Conservation (phyloP, 257 asterid genomes). For the Salvia rosmarinus region DNA sequence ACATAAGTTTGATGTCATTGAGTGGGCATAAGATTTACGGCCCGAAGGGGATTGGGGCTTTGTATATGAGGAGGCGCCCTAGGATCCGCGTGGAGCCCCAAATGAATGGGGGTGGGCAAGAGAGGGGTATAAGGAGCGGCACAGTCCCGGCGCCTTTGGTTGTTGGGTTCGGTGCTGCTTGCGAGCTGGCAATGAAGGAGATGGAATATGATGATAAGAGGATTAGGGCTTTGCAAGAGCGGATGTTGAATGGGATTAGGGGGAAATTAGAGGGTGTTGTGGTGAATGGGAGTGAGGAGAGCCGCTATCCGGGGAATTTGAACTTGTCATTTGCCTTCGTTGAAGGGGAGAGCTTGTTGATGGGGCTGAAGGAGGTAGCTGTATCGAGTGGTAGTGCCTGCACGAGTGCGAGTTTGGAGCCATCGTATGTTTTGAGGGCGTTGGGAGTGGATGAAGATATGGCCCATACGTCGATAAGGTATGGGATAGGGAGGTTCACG, state of each 20-base stretch:
- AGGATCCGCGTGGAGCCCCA: conserved; percentile 95
- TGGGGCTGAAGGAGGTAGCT: conserved; percentile 98
- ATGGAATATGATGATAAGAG: conserved; percentile 87
- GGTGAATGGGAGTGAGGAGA: conserved; percentile 90
- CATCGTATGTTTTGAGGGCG: conserved; percentile 92
- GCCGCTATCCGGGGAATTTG: conserved; percentile 83
- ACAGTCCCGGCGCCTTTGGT: conserved; percentile 93
- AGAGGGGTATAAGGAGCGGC: conserved; percentile 98
- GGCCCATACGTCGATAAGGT: conserved; percentile 98
- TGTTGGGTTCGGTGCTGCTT: conserved; percentile 94
- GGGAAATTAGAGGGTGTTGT: conserved; percentile 76
- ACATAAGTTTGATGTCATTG: conserved; percentile 89
- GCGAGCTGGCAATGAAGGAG: conserved; percentile 90
- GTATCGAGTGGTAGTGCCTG: conserved; percentile 99
- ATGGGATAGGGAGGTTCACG: conserved; percentile 96
- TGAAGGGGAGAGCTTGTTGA: conserved; percentile 96
- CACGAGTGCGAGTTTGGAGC: conserved; percentile 98
- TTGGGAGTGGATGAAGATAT: conserved; percentile 98
- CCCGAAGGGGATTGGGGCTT: conserved; percentile 91
- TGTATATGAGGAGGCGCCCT: conserved; percentile 92
- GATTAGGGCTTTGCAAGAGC: conserved; percentile 61
- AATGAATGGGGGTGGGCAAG: conserved; percentile 99
- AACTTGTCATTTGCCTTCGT: conserved; percentile 93
- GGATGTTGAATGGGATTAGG: conserved; percentile 74
- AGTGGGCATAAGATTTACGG: conserved; percentile 98